Evolutionary conservation across 129 eudicot genomes (phyloP), one percentile per base, ranked within the genome.

Genomic region (Lonicera japonica): DNA sequence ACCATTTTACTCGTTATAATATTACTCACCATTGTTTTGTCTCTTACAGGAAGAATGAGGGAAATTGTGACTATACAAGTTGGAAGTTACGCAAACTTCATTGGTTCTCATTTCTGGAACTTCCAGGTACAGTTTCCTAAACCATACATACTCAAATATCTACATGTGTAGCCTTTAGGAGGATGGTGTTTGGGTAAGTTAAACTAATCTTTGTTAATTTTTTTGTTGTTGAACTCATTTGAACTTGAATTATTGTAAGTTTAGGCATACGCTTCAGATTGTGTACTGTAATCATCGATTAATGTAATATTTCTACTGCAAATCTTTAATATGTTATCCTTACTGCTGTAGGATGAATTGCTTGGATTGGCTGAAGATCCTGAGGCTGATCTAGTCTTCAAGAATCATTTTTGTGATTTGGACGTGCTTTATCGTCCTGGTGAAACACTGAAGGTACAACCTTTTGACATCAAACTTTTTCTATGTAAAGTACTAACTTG

Each of bases 41-140:
- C 8, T 43, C 16, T 43, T 17, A 17, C 55, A 41, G 52, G 64
- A 40, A 80, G 0, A 41, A 90, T 90, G 97, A 86, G 75, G 63
- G 97, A 90, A 77, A 51, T 90, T 1, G 82, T 86, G 25, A 86
- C 87, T 16, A 70, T 90, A 68, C 97, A 86, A 82, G 82, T 77
- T 59, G 97, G 97, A 65, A 68, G 75, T 68, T 90, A 76, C 63
- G 97, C 97, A 12, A 86, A 90, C 67, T 90, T 81, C 55, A 65
- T 90, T 34, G 97, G 97, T 65, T 90, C 97, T 66, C 95, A 90
- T 78, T 90, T 86, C 64, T 90, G 97, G 97, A 90, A 90, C 72
- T 86, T 86, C 75, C 97, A 90, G 97, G 97, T 90, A 59, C 24
- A 13, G 10, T 13, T 11, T 43, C 50, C 18, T 20, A 29, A 34